Evolutionary conservation across 768 basidiomycete species (phyloP).

Genomic region (Collybiopsis confluens): DNA sequence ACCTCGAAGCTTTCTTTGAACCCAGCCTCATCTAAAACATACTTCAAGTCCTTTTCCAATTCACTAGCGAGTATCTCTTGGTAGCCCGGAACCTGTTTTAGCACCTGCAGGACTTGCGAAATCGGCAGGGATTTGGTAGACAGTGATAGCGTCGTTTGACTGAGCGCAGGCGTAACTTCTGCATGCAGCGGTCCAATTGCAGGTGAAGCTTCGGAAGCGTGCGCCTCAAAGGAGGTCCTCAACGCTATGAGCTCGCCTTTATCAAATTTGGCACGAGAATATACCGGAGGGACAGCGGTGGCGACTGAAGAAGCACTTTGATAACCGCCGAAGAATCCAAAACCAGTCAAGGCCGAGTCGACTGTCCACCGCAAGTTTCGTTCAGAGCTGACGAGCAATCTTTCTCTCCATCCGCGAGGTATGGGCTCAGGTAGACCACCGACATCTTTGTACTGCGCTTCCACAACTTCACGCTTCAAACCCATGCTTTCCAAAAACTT

Average conservation of each 20-base stretch:
- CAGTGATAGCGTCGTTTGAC: background rate
- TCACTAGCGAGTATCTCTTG: slow-evolving; percentile 59
- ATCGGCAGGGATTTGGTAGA: slow-evolving; percentile 26
- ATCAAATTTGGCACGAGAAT: slow-evolving; percentile 41
- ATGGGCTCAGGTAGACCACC: slow-evolving; percentile 4
- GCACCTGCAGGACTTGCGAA: slow-evolving; percentile 34
- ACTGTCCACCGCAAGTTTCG: background rate
- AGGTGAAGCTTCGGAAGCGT: slow-evolving; percentile 15
- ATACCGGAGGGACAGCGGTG: slow-evolving; percentile 12
- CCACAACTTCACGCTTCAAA: slow-evolving; percentile 50
- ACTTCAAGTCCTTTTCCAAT: slow-evolving; percentile 59
- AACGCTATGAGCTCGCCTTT: slow-evolving; percentile 39
- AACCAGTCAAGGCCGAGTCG: background rate
- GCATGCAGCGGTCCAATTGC: background rate
- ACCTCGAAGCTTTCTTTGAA: slow-evolving; percentile 52
- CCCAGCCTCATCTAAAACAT: slow-evolving; percentile 76
- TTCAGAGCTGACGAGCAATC: background rate
- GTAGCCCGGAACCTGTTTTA: slow-evolving; percentile 46
- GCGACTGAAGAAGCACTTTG: too few species aligned
- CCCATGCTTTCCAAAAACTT: slow-evolving; percentile 85
- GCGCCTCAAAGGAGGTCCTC: slow-evolving; percentile 31
- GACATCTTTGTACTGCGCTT: slow-evolving; percentile 16
- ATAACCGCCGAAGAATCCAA: background rate
- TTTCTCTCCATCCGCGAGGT: slow-evolving; percentile 3
- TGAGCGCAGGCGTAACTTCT: background rate